These are phyloP conservation scores for Hansenula lynferdii DNA, from an alignment of 1,139 yeast genomes.

Conservation along the genomic window DNA sequence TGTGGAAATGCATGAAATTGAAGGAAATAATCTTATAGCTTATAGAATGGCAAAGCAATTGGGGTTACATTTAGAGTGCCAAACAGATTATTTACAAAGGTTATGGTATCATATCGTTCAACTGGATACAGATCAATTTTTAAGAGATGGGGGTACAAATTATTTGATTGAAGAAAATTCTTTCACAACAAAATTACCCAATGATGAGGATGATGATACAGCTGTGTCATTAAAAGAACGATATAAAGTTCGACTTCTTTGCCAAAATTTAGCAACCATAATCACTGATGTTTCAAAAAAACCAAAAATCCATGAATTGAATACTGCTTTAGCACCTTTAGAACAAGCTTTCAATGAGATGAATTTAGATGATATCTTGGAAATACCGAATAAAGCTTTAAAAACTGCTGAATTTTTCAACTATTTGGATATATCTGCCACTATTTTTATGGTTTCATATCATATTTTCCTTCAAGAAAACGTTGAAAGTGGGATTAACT, in stretches of 20 bases:
- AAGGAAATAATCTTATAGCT: neutral
- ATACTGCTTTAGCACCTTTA: too few relatives aligned
- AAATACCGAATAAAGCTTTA: neutral
- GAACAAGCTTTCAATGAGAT: too few relatives aligned
- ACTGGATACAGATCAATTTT: conserved; percentile 4
- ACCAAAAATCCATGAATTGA: too few relatives aligned
- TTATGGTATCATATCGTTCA: conserved; percentile 7
- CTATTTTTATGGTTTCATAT: neutral
- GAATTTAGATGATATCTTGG: neutral
- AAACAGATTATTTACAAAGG: neutral
- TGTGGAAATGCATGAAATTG: neutral
- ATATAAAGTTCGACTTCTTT: too few relatives aligned
- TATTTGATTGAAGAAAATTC: conserved; percentile 2
- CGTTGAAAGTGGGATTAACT: neutral
- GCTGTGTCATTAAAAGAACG: too few relatives aligned
- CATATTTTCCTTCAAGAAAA: neutral
- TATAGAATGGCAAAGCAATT: conserved; percentile 4
- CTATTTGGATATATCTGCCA: conserved; percentile 1
- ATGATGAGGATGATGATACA: too few relatives aligned
- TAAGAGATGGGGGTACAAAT: conserved; percentile 5
- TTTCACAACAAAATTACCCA: conserved; percentile 1
- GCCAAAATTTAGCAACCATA: too few relatives aligned
- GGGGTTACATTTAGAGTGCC: neutral
- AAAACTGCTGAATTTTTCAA: conserved; percentile 4
- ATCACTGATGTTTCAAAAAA: too few relatives aligned